Conservation (phyloP, 2,329 filamentous ascomycete species). For the Teratosphaeria gauchensis region DNA sequence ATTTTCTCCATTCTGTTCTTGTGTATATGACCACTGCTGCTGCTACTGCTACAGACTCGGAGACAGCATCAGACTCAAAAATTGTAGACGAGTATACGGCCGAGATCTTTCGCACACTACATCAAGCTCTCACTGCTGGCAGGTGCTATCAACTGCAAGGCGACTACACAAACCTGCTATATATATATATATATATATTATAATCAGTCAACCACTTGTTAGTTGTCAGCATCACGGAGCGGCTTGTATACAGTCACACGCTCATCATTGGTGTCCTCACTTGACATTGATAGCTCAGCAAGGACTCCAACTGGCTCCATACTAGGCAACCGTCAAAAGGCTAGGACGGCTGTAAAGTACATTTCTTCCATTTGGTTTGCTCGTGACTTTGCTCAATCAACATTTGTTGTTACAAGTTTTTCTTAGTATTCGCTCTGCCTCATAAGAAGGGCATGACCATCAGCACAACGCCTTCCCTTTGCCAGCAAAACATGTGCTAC, state of each 20-base stretch:
- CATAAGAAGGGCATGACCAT: neutral
- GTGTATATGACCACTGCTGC: neutral
- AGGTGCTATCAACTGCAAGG: too few species aligned
- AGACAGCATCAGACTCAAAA: neutral
- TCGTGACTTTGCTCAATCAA: neutral
- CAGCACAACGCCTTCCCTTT: neutral
- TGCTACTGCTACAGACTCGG: neutral
- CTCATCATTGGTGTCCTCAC: too few species aligned
- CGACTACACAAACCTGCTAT: too few species aligned
- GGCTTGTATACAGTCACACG: too few species aligned
- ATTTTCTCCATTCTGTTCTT: neutral
- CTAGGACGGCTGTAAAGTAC: neutral
- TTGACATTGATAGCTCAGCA: too few species aligned
- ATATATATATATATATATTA: too few species aligned
- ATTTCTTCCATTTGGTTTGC: neutral
- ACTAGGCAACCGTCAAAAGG: neutral
- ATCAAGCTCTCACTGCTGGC: too few species aligned
- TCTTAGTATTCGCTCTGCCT: neutral
- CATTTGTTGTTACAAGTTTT: neutral
- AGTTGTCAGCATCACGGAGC: too few species aligned
- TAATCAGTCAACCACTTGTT: too few species aligned
- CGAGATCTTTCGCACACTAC: neutral
- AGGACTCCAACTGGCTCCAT: too few species aligned
- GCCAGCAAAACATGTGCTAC: neutral
- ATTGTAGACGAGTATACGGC: neutral